These are phyloP conservation scores for Apostasia shenzhenica DNA, from an alignment of 106 monocot genomes.

Conservation along the genomic window DNA sequence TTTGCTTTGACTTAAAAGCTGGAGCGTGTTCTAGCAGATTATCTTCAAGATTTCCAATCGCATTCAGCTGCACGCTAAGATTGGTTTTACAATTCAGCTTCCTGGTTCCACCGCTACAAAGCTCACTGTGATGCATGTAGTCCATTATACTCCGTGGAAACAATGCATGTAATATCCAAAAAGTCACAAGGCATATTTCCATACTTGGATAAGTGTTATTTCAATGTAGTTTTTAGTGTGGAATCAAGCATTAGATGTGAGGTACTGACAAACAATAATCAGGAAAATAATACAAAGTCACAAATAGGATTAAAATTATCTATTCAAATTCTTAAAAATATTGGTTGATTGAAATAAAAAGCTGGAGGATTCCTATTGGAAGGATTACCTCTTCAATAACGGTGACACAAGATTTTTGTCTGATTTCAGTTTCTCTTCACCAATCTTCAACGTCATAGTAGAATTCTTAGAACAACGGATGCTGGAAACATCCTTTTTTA, in stretches of 20 bases:
- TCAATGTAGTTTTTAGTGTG: no score
- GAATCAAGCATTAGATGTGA: no score
- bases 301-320: no score
- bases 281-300: no score
- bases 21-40: neutral
- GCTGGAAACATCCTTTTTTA: conserved; percentile 16
- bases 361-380: no score
- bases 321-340: no score
- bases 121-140: conserved; percentile 2
- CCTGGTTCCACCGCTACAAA: neutral
- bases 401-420: conserved; percentile 1
- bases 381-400: conserved; percentile 20
- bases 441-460: conserved; percentile 10
- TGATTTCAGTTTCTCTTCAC: conserved; percentile 13
- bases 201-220: no score
- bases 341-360: no score
- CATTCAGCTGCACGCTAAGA: neutral
- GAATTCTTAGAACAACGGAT: conserved; percentile 8
- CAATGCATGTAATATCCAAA: neutral
- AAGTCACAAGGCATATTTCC: neutral
- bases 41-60: neutral
- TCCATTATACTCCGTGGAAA: neutral
- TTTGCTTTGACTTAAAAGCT: conserved; percentile 1
- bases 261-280: no score
- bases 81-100: conserved; percentile 1